phyloP scores from a whole-genome alignment of 352 stramenopile species.

The Globisporangium carolinianum region DNA sequence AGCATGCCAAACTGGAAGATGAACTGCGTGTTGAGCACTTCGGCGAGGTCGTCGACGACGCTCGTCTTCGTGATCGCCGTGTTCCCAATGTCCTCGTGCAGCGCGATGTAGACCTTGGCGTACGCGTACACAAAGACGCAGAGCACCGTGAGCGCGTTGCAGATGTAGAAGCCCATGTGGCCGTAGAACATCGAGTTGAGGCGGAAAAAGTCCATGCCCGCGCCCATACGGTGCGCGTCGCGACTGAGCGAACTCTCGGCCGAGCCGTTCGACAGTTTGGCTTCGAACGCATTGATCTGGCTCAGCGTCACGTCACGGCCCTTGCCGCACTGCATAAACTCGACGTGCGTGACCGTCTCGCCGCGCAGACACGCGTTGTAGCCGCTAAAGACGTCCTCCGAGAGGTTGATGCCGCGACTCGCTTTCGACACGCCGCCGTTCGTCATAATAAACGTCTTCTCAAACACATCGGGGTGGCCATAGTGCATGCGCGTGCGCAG shows the following conservation, averaged over 20 bases:
- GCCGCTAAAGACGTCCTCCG: constrained; percentile 85
- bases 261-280: constrained; percentile 77
- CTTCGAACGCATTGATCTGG: constrained; percentile 85
- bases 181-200: constrained; percentile 88
- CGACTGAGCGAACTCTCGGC: constrained; percentile 77
- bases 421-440: constrained; percentile 84
- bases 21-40: constrained; percentile 82
- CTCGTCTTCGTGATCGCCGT: constrained; percentile 72
- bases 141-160: constrained; percentile 70
- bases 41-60: constrained; percentile 61
- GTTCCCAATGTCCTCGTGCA: constrained; percentile 66
- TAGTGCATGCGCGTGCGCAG: constrained; percentile 85
- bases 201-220: constrained; percentile 85
- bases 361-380: constrained; percentile 80
- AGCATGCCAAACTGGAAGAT: constrained; percentile 88
- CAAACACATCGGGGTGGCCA: constrained; percentile 84
- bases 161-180: constrained; percentile 88
- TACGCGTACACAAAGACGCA: constrained; percentile 82
- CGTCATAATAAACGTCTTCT: constrained; percentile 84
- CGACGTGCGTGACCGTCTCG: constrained; percentile 68
- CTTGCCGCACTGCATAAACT: constrained; percentile 88
- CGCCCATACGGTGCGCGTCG: constrained; percentile 76
- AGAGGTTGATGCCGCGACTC: constrained; percentile 86
- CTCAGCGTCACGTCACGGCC: constrained; percentile 83
- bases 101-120: constrained; percentile 80